Percentiles rank a stretch among this genome's conserved stretches.
These are phyloP conservation scores for Nothophoma quercina DNA, from an alignment of 2,329 filamentous ascomycete genomes.

Conservation along the genomic window DNA sequence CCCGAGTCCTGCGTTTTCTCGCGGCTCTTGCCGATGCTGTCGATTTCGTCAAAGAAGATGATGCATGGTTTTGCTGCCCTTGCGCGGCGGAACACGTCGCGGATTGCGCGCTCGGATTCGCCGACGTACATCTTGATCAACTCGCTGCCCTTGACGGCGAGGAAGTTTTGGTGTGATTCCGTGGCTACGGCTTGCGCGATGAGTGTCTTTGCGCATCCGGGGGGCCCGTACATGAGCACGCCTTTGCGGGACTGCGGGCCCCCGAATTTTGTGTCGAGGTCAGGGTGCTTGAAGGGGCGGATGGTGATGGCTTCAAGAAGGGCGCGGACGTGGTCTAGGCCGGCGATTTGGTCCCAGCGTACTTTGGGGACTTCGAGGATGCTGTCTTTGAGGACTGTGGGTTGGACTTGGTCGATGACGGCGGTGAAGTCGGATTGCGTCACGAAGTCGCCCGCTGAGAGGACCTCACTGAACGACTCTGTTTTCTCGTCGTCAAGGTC, in stretches of 20 bases:
- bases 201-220: conserved; percentile 93
- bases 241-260: conserved; percentile 70
- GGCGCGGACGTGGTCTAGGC: conserved; percentile 76
- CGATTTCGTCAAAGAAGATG: conserved; percentile 97
- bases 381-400: conserved; percentile 87
- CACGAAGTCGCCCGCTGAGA: conserved; percentile 31
- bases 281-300: conserved; percentile 61
- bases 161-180: conserved; percentile 90
- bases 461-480: conserved; percentile 23
- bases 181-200: conserved; percentile 90
- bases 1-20: conserved; percentile 59
- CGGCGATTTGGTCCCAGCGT: conserved; percentile 86
- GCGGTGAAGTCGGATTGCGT: conserved; percentile 64
- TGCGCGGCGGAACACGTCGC: conserved; percentile 86
- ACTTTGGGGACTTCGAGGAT: conserved; percentile 88
- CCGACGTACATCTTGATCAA: conserved; percentile 97
- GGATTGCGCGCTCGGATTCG: conserved; percentile 85
- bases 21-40: conserved; percentile 75
- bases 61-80: conserved; percentile 87
- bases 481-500: conserved; percentile 35
- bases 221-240: conserved; percentile 87
- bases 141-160: conserved; percentile 92
- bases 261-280: conserved; percentile 46
- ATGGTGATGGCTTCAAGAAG: conserved; percentile 65
- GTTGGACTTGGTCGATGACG: conserved; percentile 74